These are phyloP conservation scores for Podila verticillata DNA, from an alignment of 192 early-diverging fungal species.

Conservation along the genomic window DNA sequence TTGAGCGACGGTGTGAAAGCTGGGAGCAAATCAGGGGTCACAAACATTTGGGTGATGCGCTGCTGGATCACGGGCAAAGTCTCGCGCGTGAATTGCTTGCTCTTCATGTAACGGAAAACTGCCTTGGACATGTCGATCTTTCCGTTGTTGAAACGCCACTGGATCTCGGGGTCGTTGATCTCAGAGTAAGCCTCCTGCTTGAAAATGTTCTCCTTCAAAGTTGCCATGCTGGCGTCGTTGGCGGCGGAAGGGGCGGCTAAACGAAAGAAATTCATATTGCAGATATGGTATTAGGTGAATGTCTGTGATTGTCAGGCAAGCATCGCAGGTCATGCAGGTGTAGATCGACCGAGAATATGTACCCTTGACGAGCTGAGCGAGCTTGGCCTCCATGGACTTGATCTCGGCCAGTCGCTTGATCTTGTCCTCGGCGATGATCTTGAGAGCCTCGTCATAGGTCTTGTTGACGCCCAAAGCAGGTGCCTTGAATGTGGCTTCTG, in stretches of 20 bases:
- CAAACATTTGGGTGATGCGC: constrained; percentile 79
- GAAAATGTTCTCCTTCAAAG: constrained; percentile 60
- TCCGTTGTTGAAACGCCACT: constrained; percentile 70
- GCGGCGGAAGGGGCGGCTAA: constrained; percentile 42
- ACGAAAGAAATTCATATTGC: not conserved
- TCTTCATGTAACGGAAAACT: constrained; percentile 73
- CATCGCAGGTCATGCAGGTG: not conserved
- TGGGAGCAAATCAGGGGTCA: constrained; percentile 77
- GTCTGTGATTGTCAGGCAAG: not conserved
- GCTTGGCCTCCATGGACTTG: constrained; percentile 48
- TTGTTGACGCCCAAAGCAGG: constrained; percentile 68
- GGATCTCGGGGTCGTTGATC: constrained; percentile 75
- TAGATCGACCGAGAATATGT: constrained; percentile 5
- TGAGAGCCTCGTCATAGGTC: constrained; percentile 82
- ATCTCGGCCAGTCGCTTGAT: constrained; percentile 55
- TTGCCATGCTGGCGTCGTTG: constrained; percentile 51
- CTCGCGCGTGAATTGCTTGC: constrained; percentile 66
- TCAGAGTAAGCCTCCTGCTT: constrained; percentile 71
- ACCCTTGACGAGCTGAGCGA: constrained; percentile 53
- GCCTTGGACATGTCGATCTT: constrained; percentile 73
- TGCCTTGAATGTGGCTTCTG: constrained; percentile 52
- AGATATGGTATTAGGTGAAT: not conserved
- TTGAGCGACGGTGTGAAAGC: constrained; percentile 57
- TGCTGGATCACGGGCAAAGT: constrained; percentile 63
- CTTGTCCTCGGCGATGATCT: constrained; percentile 71